phyloP scores from a whole-genome alignment of 306 rosid species.

The Acacia acuminata region DNA sequence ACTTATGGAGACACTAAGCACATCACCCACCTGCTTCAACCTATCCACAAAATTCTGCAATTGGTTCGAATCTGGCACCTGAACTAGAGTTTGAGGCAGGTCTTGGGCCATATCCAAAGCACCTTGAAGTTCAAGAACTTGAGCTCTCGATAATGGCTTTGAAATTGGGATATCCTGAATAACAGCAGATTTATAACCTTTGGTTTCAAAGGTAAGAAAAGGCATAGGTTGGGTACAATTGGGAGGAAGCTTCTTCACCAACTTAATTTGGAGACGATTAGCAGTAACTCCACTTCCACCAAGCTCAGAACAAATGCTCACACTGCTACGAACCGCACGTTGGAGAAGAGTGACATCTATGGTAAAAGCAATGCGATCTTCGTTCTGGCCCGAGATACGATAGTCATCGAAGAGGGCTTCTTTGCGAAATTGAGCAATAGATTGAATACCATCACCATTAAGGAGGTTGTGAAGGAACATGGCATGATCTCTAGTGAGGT shows the following conservation, averaged over 20 bases:
- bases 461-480: conserved; percentile 93
- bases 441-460: conserved; percentile 81
- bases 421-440: conserved; percentile 77
- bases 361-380: conserved; percentile 85
- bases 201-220: conserved; percentile 79
- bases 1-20: conserved; percentile 71
- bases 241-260: conserved; percentile 76
- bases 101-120: conserved; percentile 87
- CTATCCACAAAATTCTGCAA: conserved; percentile 87
- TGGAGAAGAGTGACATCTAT: conserved; percentile 79
- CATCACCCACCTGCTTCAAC: conserved; percentile 84
- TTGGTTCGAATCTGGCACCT: conserved; percentile 86
- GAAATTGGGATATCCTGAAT: conserved; percentile 93
- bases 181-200: conserved; percentile 80
- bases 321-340: conserved; percentile 90
- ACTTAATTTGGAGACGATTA: conserved; percentile 77
- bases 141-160: conserved; percentile 70
- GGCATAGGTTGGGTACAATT: conserved; percentile 72
- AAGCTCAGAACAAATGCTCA: conserved; percentile 65
- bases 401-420: conserved; percentile 80
- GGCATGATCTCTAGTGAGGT: conserved; percentile 71
- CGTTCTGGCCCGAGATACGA: conserved; percentile 82
- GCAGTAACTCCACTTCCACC: conserved; percentile 49
- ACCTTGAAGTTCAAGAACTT: conserved; percentile 75
- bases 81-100: conserved; percentile 87